A percentile compares a stretch with the other conserved stretches of the same genome.
These are phyloP conservation scores for Rhodotorula toruloides DNA, from an alignment of 768 basidiomycete genomes.

Conservation along the genomic window DNA sequence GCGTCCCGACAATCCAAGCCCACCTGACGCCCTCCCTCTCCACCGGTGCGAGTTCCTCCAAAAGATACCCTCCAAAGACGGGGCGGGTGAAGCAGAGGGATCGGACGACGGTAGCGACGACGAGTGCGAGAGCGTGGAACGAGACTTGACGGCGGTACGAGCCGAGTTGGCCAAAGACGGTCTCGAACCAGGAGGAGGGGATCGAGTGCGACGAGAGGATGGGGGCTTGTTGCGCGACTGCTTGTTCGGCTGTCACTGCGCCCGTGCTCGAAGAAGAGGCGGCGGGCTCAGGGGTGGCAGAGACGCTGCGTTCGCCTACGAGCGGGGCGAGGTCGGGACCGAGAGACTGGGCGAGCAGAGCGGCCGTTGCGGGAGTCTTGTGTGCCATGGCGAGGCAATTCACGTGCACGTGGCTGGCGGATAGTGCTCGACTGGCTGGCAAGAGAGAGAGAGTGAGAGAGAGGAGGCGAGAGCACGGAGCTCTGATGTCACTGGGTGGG, in stretches of 20 bases:
- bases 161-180: background rate
- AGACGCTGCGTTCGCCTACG: background rate
- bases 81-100: slow-evolving; percentile 12
- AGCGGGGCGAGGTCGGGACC: slow-evolving; percentile 14
- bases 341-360: slow-evolving; percentile 3
- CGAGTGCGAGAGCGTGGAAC: slow-evolving; percentile 2
- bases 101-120: slow-evolving; percentile 14
- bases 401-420: too few relatives aligned
- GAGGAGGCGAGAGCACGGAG: too few relatives aligned
- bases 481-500: too few relatives aligned
- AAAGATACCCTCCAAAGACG: slow-evolving; percentile 24
- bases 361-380: background rate
- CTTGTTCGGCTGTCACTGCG: background rate
- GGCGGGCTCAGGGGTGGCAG: background rate
- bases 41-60: slow-evolving; percentile 28
- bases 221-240: background rate
- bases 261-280: too few relatives aligned
- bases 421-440: too few relatives aligned
- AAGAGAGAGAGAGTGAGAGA: too few relatives aligned
- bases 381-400: too few relatives aligned
- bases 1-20: slow-evolving; percentile 18
- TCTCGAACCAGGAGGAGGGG: slow-evolving; percentile 9
- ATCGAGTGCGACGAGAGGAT: background rate
- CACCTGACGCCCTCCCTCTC: slow-evolving; percentile 29
- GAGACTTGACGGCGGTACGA: slow-evolving; percentile 8